These are phyloP conservation scores for Hyphopichia burtonii DNA, from an alignment of 1,139 yeast genomes.

Conservation along the genomic window DNA sequence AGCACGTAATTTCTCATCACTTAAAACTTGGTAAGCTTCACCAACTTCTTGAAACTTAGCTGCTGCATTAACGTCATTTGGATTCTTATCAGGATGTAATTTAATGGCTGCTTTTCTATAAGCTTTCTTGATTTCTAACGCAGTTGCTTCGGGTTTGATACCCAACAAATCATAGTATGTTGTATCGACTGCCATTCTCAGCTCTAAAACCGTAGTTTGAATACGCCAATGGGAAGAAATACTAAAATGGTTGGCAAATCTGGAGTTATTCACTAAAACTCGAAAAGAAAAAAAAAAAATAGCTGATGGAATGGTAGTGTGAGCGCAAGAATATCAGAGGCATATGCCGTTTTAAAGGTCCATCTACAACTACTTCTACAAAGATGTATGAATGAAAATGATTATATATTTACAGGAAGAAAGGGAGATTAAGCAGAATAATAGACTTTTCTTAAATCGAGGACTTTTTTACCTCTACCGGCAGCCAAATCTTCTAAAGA, in stretches of 20 bases:
- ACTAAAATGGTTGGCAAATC: background rate
- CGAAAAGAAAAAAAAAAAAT: too few species aligned
- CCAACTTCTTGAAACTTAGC: conserved; percentile 65
- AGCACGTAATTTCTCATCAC: conserved; percentile 69
- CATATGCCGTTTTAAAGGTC: background rate
- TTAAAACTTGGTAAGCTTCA: conserved; percentile 81
- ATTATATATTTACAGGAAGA: conserved; percentile 10
- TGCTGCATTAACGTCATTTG: conserved; percentile 80
- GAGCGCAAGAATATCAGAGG: too few species aligned
- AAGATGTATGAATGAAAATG: too few species aligned
- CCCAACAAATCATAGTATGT: conserved; percentile 81
- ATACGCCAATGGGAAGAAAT: background rate
- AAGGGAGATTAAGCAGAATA: conserved; percentile 50
- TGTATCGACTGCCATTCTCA: conserved; percentile 88
- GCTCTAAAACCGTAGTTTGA: background rate
- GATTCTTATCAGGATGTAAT: conserved; percentile 96
- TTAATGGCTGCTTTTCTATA: conserved; percentile 85
- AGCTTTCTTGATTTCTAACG: conserved; percentile 86
- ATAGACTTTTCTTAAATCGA: conserved; percentile 88
- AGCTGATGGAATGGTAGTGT: too few species aligned
- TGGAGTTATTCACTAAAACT: too few species aligned
- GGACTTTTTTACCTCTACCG: conserved; percentile 92
- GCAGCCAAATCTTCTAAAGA: conserved; percentile 86
- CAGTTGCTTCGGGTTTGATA: conserved; percentile 68
- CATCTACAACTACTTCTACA: background rate